Evolutionary conservation across 2,329 filamentous ascomycete genomes (phyloP).

Genomic region (Colletotrichum tabaci): DNA sequence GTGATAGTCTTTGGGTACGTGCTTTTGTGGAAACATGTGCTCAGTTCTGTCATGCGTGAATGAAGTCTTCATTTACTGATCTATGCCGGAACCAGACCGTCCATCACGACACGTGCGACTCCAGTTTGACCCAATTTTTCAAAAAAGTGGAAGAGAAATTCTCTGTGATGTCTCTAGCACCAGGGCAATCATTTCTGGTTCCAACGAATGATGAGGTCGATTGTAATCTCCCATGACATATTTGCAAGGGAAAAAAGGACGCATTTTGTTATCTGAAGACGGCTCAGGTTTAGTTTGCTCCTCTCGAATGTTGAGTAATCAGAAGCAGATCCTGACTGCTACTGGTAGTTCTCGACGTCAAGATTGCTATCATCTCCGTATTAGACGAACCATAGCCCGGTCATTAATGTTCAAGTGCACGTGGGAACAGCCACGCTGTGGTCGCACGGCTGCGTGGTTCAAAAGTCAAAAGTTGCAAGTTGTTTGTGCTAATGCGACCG

Average conservation of each 20-base stretch:
- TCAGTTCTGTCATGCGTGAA: neutral
- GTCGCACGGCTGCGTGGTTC: neutral
- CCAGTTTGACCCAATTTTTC: too few species aligned
- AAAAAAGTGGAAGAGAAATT: neutral
- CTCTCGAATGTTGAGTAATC: neutral
- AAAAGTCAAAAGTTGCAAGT: neutral
- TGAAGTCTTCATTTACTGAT: neutral
- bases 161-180: neutral
- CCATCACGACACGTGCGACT: neutral
- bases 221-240: neutral
- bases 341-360: neutral
- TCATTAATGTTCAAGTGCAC: neutral
- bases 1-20: neutral
- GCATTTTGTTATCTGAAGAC: neutral
- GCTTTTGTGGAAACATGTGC: neutral
- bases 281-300: neutral
- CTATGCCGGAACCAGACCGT: neutral
- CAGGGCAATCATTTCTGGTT: neutral
- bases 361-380: neutral
- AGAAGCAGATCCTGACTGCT: neutral
- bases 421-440: neutral
- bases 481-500: conserved; percentile 6
- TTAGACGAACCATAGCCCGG: neutral
- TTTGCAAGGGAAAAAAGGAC: too few species aligned
- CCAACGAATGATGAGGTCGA: neutral